A percentile compares a stretch with the other conserved stretches of the same genome.
phyloP scores from a whole-genome alignment of 768 basidiomycete genomes.

The Lactarius evosmus region DNA sequence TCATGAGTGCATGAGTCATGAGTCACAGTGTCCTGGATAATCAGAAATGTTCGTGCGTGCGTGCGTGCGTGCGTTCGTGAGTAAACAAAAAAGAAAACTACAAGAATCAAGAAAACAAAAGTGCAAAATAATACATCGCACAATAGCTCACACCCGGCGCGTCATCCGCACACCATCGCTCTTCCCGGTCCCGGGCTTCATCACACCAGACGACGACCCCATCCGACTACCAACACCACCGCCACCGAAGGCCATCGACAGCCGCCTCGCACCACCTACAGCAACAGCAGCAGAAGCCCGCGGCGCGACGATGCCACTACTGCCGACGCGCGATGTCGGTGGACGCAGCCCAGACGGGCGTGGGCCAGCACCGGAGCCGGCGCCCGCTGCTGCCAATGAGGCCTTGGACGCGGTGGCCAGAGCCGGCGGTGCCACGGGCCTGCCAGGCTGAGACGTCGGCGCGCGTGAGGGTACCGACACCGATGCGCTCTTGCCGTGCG shows the following conservation, averaged over 20 bases:
- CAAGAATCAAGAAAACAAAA: constrained; percentile 4
- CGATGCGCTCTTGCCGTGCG: not conserved
- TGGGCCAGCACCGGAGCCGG: not conserved
- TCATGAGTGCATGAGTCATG: not conserved
- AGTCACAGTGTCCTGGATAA: not conserved
- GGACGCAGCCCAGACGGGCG: constrained; percentile 15
- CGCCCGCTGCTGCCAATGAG: not conserved
- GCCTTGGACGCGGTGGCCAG: not conserved
- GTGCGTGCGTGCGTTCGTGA: constrained; percentile 19
- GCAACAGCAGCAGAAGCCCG: not conserved
- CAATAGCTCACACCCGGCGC: constrained; percentile 14
- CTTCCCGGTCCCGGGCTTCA: not conserved
- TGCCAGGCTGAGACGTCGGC: not conserved
- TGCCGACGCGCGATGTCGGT: constrained; percentile 9
- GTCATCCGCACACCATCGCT: constrained; percentile 2
- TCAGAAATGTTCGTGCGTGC: constrained; percentile 14
- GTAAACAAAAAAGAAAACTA: not conserved
- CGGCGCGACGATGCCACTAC: not conserved
- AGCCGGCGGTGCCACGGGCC: not conserved
- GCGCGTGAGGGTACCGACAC: not conserved
- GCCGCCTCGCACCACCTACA: not conserved
- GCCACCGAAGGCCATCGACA: not conserved
- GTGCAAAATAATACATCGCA: not conserved
- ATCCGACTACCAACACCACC: not conserved
- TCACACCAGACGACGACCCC: not conserved